Percentiles rank a stretch among this genome's conserved stretches.
phyloP scores from a whole-genome alignment of 2,329 filamentous ascomycete genomes.

The Diaporthe destruens region DNA sequence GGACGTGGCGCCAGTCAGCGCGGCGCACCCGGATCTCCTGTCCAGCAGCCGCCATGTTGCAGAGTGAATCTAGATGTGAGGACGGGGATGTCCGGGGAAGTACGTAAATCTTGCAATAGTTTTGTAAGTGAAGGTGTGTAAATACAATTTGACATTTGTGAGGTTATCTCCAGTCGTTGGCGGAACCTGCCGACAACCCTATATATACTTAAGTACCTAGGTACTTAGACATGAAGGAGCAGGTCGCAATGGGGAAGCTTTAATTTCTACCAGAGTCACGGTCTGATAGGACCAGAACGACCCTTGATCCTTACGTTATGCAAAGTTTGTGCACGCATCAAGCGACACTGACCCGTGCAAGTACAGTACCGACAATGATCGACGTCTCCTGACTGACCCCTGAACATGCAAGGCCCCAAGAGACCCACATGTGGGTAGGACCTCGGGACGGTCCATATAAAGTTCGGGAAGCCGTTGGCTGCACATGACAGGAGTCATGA shows the following conservation, averaged over 20 bases:
- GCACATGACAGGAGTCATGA: constrained; percentile 6
- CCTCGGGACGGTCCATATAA: background rate
- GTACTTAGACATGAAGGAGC: background rate
- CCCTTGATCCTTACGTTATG: background rate
- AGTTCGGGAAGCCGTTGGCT: background rate
- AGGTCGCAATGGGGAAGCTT: background rate
- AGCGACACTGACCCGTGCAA: background rate
- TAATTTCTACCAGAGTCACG: background rate
- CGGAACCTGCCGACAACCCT: background rate
- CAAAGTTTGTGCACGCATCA: background rate
- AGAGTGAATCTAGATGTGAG: background rate
- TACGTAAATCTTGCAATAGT: background rate
- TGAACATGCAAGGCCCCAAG: background rate
- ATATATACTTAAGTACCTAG: too few relatives aligned
- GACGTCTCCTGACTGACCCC: background rate
- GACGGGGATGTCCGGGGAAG: too few relatives aligned
- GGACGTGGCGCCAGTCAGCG: constrained; percentile 11
- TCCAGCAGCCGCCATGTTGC: constrained; percentile 18
- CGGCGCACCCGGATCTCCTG: constrained; percentile 15
- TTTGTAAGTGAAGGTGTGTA: background rate
- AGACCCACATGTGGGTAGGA: constrained; percentile 13
- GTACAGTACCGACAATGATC: background rate
- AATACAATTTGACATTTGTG: background rate
- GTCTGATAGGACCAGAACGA: background rate
- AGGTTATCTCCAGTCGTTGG: background rate